These are phyloP conservation scores for Geotrichum fermentans DNA, from an alignment of 1,139 yeast species.

Conservation along the genomic window DNA sequence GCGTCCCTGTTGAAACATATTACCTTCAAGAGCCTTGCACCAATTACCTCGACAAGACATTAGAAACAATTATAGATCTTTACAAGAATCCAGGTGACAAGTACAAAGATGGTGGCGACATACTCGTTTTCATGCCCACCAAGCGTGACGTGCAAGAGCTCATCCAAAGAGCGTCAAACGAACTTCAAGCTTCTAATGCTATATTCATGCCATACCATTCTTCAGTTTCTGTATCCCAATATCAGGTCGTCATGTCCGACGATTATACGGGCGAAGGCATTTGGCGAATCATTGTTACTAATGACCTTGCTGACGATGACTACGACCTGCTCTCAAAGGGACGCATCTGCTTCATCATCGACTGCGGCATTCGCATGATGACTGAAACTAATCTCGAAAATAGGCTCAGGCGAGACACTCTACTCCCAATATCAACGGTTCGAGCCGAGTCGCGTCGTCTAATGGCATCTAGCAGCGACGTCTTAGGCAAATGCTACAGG, in stretches of 20 bases:
- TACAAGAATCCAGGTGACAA: slow-evolving; percentile 54
- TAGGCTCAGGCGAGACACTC: slow-evolving; percentile 9
- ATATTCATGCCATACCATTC: slow-evolving; percentile 58
- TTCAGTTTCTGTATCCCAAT: slow-evolving; percentile 13
- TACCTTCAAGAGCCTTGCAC: slow-evolving; percentile 68
- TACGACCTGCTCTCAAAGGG: slow-evolving; percentile 11
- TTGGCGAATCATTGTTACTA: slow-evolving; percentile 70
- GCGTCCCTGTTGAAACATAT: slow-evolving; percentile 62
- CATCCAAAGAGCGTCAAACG: slow-evolving; percentile 36
- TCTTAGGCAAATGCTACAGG: slow-evolving; percentile 75
- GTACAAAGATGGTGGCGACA: slow-evolving; percentile 73
- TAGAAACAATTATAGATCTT: slow-evolving; percentile 69
- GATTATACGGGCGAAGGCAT: slow-evolving; percentile 67
- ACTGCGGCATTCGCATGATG: slow-evolving; percentile 12
- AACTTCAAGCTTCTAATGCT: slow-evolving; percentile 28
- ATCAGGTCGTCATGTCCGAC: slow-evolving; percentile 11
- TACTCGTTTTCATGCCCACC: slow-evolving; percentile 74
- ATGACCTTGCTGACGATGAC: slow-evolving; percentile 64
- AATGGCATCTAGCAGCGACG: slow-evolving; percentile 50
- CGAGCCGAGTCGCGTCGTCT: slow-evolving; percentile 23
- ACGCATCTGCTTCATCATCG: slow-evolving; percentile 15
- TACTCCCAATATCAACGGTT: slow-evolving; percentile 24
- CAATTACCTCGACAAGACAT: slow-evolving; percentile 70
- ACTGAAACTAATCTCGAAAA: slow-evolving; percentile 5
- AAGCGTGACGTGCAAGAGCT: slow-evolving; percentile 87